A percentile compares a stretch with the other conserved stretches of the same genome.
Evolutionary conservation across 306 rosid species (phyloP).

Genomic region (Quercus parvula): DNA sequence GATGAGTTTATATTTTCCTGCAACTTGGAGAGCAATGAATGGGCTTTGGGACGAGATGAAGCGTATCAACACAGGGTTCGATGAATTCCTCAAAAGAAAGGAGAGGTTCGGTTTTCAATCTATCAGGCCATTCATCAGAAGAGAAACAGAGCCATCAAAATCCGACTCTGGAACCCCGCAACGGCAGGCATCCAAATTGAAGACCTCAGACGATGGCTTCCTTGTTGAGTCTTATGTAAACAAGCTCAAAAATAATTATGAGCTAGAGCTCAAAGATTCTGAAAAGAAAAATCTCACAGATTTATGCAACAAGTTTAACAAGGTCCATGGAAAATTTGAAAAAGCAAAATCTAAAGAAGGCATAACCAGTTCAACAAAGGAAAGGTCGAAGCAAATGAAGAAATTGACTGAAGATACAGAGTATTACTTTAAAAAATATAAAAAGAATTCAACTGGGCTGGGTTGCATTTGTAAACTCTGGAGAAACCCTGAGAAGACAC

Average conservation of each 20-base stretch:
- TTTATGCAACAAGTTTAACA: background rate
- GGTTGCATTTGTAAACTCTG: background rate
- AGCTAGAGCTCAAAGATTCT: too few species aligned
- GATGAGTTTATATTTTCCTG: background rate
- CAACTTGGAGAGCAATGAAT: background rate
- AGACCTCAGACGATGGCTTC: too few species aligned
- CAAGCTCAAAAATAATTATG: too few species aligned
- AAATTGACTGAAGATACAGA: background rate
- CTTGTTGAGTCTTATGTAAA: too few species aligned
- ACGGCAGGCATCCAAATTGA: too few species aligned
- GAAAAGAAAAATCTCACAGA: too few species aligned
- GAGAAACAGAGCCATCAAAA: too few species aligned
- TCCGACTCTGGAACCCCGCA: too few species aligned
- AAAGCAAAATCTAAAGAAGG: rapidly evolving
- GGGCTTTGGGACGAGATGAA: background rate
- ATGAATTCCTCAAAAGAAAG: background rate
- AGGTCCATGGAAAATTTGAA: background rate
- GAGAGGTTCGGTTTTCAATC: background rate
- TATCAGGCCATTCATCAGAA: too few species aligned
- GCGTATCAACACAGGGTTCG: background rate
- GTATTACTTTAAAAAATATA: rapidly evolving
- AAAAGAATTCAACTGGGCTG: background rate
- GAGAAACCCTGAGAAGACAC: background rate
- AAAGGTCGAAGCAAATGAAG: background rate
- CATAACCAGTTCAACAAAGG: background rate